A percentile compares a stretch with the other conserved stretches of the same genome.
phyloP scores from a whole-genome alignment of 2,329 filamentous ascomycete species.

The Lizonia empirigonia region DNA sequence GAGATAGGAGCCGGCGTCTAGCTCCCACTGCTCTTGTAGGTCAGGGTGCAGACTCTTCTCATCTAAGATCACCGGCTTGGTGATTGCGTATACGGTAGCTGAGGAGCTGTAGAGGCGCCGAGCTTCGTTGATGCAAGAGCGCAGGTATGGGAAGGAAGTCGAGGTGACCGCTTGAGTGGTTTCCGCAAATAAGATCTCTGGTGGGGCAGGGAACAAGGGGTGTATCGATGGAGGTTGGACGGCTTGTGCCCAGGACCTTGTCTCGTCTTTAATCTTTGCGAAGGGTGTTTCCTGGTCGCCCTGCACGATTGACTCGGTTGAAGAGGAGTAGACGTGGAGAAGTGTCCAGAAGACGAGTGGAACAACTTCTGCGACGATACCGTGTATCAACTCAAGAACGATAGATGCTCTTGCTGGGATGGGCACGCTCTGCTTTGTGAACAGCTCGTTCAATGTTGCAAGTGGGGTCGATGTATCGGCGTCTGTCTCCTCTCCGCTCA shows the following conservation, averaged over 20 bases:
- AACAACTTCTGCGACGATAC: slow-evolving; percentile 35
- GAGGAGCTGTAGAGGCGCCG: slow-evolving; percentile 39
- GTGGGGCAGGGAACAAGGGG: slow-evolving; percentile 44
- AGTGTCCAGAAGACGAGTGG: slow-evolving; percentile 45
- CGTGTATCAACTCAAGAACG: slow-evolving; percentile 37
- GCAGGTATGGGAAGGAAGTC: slow-evolving; percentile 33
- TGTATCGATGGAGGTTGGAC: slow-evolving; percentile 45
- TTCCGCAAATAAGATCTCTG: slow-evolving; percentile 35
- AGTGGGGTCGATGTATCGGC: slow-evolving; percentile 42
- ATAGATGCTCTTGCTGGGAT: slow-evolving; percentile 38
- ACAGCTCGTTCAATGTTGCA: slow-evolving; percentile 39
- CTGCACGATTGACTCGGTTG: slow-evolving; percentile 13
- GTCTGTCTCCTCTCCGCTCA: slow-evolving; percentile 43
- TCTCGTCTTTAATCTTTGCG: slow-evolving; percentile 36
- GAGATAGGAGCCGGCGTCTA: slow-evolving; percentile 35
- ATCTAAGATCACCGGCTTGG: slow-evolving; percentile 28
- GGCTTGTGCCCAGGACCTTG: slow-evolving; percentile 37
- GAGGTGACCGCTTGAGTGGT: slow-evolving; percentile 14
- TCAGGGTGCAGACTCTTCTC: slow-evolving; percentile 27
- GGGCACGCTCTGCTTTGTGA: slow-evolving; percentile 36
- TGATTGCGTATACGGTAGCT: slow-evolving; percentile 25
- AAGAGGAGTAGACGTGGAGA: slow-evolving; percentile 35
- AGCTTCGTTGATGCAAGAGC: slow-evolving; percentile 41
- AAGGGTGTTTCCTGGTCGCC: slow-evolving; percentile 23
- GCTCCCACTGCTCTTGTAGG: slow-evolving; percentile 33